Evolutionary conservation across 2,329 filamentous ascomycete species (phyloP).

Genomic region (Phialophora verrucosa): DNA sequence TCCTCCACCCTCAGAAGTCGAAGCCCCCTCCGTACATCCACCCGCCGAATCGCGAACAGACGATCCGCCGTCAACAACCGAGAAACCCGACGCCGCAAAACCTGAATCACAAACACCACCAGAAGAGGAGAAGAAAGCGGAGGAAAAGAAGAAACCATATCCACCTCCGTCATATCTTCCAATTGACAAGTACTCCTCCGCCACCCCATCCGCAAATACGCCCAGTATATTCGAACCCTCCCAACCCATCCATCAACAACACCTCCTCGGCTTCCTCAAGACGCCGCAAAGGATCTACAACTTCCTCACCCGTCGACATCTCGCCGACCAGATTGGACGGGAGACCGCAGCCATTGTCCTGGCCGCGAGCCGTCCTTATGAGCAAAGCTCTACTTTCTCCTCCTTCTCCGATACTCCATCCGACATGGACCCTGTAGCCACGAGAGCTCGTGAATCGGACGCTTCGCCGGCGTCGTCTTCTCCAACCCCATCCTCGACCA

Average conservation of each 20-base stretch:
- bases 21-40: constrained; percentile 39
- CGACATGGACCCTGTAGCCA: constrained; percentile 32
- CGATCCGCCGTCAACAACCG: constrained; percentile 36
- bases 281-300: constrained; percentile 85
- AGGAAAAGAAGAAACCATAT: constrained; percentile 59
- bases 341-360: constrained; percentile 87
- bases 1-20: constrained; percentile 29
- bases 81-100: constrained; percentile 39
- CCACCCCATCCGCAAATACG: constrained; percentile 67
- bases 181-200: constrained; percentile 71
- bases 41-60: constrained; percentile 42
- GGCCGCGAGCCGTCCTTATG: constrained; percentile 50
- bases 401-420: constrained; percentile 16
- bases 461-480: constrained; percentile 41
- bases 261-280: constrained; percentile 89
- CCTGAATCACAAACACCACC: constrained; percentile 55
- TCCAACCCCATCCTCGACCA: constrained; percentile 38
- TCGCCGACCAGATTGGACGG: constrained; percentile 87
- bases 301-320: constrained; percentile 77
- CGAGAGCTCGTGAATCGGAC: constrained; percentile 59
- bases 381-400: constrained; percentile 41
- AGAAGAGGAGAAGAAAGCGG: constrained; percentile 51
- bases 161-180: constrained; percentile 75
- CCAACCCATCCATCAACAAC: constrained; percentile 76
- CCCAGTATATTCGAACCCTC: constrained; percentile 76